Conservation (phyloP, 1,139 yeast species). For the Nakaseomyces sp. region DNA sequence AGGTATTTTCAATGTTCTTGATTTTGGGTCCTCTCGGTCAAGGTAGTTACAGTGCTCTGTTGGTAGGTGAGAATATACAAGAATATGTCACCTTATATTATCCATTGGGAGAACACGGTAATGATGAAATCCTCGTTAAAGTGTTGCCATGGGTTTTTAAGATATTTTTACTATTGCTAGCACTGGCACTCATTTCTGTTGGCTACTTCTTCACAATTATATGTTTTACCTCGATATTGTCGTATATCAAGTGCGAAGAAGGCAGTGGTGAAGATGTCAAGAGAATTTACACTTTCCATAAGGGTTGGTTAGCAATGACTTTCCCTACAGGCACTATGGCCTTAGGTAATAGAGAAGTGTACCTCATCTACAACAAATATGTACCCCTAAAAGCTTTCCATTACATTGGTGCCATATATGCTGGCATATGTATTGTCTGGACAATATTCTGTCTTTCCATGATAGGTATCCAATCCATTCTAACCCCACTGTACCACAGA, state of each 20-base stretch:
- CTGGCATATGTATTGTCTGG: constrained; percentile 31
- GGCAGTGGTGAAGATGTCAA: constrained; percentile 9
- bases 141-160: constrained; percentile 26
- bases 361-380: constrained; percentile 35
- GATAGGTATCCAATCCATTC: constrained; percentile 9
- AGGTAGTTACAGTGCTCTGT: constrained; percentile 59
- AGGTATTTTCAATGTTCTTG: constrained; percentile 47
- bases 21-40: constrained; percentile 74
- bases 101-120: constrained; percentile 10
- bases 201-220: constrained; percentile 59
- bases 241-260: constrained; percentile 23
- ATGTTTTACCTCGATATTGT: constrained; percentile 40
- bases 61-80: constrained; percentile 43
- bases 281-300: constrained; percentile 39
- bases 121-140: constrained; percentile 13
- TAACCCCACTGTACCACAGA: neutral
- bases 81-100: constrained; percentile 21
- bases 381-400: constrained; percentile 39
- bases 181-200: constrained; percentile 45
- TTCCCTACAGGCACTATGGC: constrained; percentile 87
- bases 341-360: constrained; percentile 46
- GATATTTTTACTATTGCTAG: constrained; percentile 31
- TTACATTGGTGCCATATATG: constrained; percentile 55
- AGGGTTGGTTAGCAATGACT: constrained; percentile 78
- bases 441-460: constrained; percentile 19